phyloP scores from a whole-genome alignment of 805 yeast species.

The Starmerella scarabaei region DNA sequence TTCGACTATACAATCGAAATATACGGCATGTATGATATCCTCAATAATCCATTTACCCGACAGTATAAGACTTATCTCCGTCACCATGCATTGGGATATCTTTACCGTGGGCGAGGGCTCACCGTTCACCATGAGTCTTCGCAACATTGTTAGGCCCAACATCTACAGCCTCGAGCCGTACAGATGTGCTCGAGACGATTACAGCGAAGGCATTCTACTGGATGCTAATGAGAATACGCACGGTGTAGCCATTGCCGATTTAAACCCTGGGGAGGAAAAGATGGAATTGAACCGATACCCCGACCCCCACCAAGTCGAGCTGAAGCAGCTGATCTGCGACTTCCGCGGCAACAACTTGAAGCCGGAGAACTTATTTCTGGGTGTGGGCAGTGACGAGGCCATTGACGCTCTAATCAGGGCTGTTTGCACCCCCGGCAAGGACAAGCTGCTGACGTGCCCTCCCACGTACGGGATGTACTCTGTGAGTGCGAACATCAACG shows the following conservation, averaged over 20 bases:
- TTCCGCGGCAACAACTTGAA: conserved; percentile 51
- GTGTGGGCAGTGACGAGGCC: conserved; percentile 96
- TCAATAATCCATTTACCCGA: too few relatives aligned
- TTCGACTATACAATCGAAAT: too few relatives aligned
- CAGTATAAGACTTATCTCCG: too few relatives aligned
- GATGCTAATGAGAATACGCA: conserved; percentile 96
- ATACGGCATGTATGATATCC: too few relatives aligned
- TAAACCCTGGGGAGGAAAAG: conserved; percentile 34
- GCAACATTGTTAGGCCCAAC: conserved; percentile 65
- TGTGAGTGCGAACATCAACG: conserved; percentile 82
- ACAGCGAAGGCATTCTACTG: conserved; percentile 69
- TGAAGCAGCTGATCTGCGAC: conserved; percentile 58
- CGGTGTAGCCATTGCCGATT: conserved; percentile 57
- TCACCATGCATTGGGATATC: not conserved
- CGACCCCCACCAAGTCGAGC: conserved; percentile 79
- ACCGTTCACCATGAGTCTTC: conserved; percentile 23
- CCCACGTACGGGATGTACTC: conserved; percentile 98
- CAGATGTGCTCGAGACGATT: conserved; percentile 94
- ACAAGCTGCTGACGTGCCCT: conserved; percentile 74
- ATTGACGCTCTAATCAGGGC: conserved; percentile 82
- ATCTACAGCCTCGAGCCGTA: conserved; percentile 76
- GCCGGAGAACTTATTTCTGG: conserved; percentile 69
- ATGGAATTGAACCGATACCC: conserved; percentile 81
- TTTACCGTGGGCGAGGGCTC: not conserved
- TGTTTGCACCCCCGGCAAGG: conserved; percentile 67